A percentile compares a stretch with the other conserved stretches of the same genome.
phyloP scores from a whole-genome alignment of 2,329 filamentous ascomycete genomes.

The Phoma sp. region DNA sequence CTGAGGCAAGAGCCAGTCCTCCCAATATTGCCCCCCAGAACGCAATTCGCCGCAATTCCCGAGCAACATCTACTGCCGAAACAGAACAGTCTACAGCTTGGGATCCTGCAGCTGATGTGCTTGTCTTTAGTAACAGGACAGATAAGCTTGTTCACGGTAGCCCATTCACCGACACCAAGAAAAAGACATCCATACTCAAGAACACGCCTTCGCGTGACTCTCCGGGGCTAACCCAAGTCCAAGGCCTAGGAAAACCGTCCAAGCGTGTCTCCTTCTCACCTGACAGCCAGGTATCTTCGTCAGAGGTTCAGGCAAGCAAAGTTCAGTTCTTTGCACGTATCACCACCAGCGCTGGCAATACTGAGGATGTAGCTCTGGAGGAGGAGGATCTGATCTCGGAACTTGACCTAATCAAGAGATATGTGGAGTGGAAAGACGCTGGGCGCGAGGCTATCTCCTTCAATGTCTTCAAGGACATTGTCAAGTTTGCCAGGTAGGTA shows the following conservation, averaged over 20 bases:
- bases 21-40: conserved; percentile 13
- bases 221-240: neutral
- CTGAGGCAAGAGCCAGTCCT: too few species aligned
- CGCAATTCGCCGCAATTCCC: conserved; percentile 1
- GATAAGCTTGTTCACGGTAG: too few species aligned
- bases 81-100: conserved; percentile 1
- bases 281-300: too few species aligned
- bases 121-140: neutral
- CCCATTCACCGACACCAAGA: neutral
- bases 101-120: conserved; percentile 2
- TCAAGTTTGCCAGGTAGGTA: neutral
- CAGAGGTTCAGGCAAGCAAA: neutral
- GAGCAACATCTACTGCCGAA: neutral
- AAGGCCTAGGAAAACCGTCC: neutral
- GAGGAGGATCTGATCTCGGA: conserved; percentile 8
- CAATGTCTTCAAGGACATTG: conserved; percentile 19
- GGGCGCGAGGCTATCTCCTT: conserved; percentile 12
- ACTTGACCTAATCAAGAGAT: conserved; percentile 12
- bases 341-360: conserved; percentile 2
- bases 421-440: conserved; percentile 16
- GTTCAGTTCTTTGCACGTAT: conserved; percentile 23
- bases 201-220: neutral
- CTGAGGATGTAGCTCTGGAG: conserved; percentile 12
- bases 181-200: neutral
- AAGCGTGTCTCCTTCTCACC: conserved; percentile 7